Percentiles rank a stretch among this genome's conserved stretches.
These are phyloP conservation scores for Erucastrum elatum DNA, from an alignment of 345 rosid species.

Conservation along the genomic window DNA sequence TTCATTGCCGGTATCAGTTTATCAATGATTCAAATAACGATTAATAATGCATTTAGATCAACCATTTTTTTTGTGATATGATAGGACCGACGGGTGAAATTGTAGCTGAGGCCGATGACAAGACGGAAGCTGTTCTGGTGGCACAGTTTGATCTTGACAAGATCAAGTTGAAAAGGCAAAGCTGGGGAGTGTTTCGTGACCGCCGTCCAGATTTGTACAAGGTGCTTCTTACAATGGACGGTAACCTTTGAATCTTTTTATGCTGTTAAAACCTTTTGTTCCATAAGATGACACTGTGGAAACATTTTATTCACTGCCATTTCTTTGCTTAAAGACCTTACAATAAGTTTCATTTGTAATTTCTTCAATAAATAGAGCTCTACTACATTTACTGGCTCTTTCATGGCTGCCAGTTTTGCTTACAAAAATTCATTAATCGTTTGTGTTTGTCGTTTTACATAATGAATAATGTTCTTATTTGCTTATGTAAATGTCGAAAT, in stretches of 20 bases:
- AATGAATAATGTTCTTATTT: not conserved
- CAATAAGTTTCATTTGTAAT: not conserved
- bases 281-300: not conserved
- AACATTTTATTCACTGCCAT: not conserved
- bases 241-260: conserved; percentile 36
- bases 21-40: not conserved
- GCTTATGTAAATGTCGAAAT: conserved; percentile 5
- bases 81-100: conserved; percentile 88
- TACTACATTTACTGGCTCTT: not conserved
- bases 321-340: not conserved
- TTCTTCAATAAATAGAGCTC: not conserved
- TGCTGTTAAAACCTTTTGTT: not conserved
- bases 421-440: not conserved
- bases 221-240: conserved; percentile 90
- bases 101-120: conserved; percentile 67
- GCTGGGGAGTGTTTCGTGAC: conserved; percentile 95
- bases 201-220: conserved; percentile 82
- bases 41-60: not conserved
- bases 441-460: not conserved
- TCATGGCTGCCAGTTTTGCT: not conserved
- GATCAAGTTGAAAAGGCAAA: conserved; percentile 69
- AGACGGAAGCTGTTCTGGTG: conserved; percentile 73
- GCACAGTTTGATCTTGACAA: conserved; percentile 76
- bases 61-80: conserved; percentile 6
- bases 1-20: conserved; percentile 67